Conservation (phyloP, 2,329 filamentous ascomycete genomes). For the Fusarium liriodendri region DNA sequence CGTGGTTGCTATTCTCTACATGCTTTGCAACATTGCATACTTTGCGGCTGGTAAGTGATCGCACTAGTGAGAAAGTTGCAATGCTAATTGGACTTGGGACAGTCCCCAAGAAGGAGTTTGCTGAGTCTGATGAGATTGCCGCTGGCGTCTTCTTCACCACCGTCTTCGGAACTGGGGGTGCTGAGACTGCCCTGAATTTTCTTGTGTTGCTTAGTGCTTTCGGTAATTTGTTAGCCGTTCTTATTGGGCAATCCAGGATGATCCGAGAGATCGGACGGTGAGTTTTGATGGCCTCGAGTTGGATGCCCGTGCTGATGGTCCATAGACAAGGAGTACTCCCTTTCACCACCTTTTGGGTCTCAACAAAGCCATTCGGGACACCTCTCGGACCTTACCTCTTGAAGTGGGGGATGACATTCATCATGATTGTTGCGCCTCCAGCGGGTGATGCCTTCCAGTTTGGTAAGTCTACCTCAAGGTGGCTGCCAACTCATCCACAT, state of each 20-base stretch:
- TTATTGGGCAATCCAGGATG: constrained; percentile 66
- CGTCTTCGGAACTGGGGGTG: constrained; percentile 63
- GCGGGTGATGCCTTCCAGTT: constrained; percentile 75
- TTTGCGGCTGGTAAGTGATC: constrained; percentile 59
- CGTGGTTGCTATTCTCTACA: constrained; percentile 65
- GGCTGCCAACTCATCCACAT: neutral
- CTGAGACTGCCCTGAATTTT: constrained; percentile 66
- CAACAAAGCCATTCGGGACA: constrained; percentile 72
- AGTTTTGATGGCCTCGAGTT: neutral
- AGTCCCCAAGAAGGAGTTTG: constrained; percentile 66
- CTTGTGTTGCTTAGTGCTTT: constrained; percentile 68
- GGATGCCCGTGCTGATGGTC: neutral
- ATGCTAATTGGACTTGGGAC: neutral
- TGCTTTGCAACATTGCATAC: constrained; percentile 71
- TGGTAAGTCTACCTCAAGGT: constrained; percentile 46
- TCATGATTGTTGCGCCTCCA: constrained; percentile 71
- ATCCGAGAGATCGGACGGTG: constrained; percentile 69
- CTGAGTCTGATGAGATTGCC: constrained; percentile 62
- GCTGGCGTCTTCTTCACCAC: constrained; percentile 69
- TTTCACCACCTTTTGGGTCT: constrained; percentile 70
- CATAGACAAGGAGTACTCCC: constrained; percentile 69
- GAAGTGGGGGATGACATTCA: constrained; percentile 66
- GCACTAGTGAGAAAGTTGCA: accelerated
- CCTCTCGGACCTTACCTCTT: constrained; percentile 68
- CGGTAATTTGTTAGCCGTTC: constrained; percentile 67